phyloP scores from a whole-genome alignment of 148 eudicot species.

The Rhododendron ovatum region DNA sequence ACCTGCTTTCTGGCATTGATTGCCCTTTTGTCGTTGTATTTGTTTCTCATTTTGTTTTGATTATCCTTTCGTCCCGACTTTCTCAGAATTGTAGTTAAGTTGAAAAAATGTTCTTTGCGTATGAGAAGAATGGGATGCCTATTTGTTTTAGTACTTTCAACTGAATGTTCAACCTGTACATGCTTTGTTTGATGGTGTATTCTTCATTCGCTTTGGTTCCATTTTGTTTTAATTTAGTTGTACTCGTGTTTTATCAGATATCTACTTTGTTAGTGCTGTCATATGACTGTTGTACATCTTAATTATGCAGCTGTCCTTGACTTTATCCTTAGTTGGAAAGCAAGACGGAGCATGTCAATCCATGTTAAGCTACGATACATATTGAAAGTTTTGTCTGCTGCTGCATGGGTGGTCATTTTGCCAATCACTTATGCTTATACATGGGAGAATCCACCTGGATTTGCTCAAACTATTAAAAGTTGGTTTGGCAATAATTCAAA shows the following conservation, averaged over 20 bases:
- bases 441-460: slow-evolving; percentile 77
- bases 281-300: background rate
- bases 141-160: background rate
- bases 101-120: background rate
- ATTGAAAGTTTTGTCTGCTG: slow-evolving; percentile 82
- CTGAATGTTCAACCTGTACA: background rate
- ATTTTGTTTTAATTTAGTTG: background rate
- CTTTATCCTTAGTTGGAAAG: slow-evolving; percentile 86
- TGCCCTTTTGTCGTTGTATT: background rate
- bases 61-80: background rate
- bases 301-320: slow-evolving; percentile 75
- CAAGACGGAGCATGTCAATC: slow-evolving; percentile 80
- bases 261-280: background rate
- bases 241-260: background rate
- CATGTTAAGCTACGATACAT: slow-evolving; percentile 89
- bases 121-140: background rate
- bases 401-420: slow-evolving; percentile 90
- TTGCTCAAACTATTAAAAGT: slow-evolving; percentile 82
- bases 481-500: slow-evolving; percentile 85
- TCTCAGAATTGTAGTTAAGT: background rate
- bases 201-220: background rate
- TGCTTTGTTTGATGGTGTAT: background rate
- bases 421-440: slow-evolving; percentile 95
- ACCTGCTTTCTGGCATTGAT: background rate
- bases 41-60: background rate